Evolutionary conservation across 192 early-diverging fungal species (phyloP).

Genomic region (Podila epicladia): DNA sequence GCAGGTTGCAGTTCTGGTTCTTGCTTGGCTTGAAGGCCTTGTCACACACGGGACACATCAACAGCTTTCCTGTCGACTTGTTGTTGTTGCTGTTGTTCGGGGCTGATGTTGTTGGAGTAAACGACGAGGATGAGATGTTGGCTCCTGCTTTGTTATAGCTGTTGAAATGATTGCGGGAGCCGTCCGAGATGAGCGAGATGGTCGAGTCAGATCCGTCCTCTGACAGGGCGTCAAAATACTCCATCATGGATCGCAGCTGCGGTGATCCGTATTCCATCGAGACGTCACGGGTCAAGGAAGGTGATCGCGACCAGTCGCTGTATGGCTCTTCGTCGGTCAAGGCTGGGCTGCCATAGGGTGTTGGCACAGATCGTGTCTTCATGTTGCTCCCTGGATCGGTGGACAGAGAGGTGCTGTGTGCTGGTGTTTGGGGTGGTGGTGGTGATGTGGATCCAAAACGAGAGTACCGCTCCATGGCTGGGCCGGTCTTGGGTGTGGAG

Average conservation of each 20-base stretch:
- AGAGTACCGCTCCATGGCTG: neutral
- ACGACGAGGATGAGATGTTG: conserved; percentile 12
- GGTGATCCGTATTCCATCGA: neutral
- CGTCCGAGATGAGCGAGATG: neutral
- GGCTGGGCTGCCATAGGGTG: neutral
- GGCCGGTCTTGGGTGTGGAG: neutral
- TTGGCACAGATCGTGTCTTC: neutral
- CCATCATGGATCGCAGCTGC: neutral
- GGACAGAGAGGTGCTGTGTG: neutral
- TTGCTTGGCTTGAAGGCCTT: conserved; percentile 50
- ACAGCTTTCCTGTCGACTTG: conserved; percentile 12
- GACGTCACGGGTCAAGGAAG: conserved; percentile 2
- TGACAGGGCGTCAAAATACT: neutral
- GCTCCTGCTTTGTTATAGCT: neutral
- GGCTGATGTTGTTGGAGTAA: neutral
- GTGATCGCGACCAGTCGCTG: conserved; percentile 19
- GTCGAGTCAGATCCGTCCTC: conserved; percentile 9
- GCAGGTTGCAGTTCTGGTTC: conserved; percentile 48
- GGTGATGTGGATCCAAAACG: neutral
- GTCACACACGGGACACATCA: conserved; percentile 41
- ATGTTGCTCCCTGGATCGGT: neutral
- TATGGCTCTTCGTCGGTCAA: conserved; percentile 4
- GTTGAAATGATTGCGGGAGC: neutral
- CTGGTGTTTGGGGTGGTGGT: neutral
- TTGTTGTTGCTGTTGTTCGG: conserved; percentile 10